Evolutionary conservation across 2,329 filamentous ascomycete species (phyloP).

Genomic region (Botrytis deweyae): DNA sequence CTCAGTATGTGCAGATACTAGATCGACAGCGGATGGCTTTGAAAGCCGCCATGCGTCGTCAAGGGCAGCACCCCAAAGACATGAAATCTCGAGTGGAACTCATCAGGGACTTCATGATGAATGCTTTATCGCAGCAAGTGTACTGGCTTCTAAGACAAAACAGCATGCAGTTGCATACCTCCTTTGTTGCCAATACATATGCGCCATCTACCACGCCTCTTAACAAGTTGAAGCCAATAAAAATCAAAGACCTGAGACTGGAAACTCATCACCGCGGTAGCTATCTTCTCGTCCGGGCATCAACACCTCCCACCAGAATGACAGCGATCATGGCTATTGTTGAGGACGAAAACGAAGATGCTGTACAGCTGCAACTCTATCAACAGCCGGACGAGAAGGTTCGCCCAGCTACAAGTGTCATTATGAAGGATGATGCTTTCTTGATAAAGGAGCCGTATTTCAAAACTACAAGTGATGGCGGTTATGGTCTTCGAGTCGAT

Average conservation of each 20-base stretch:
- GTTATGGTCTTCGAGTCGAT: constrained; percentile 44
- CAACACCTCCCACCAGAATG: constrained; percentile 31
- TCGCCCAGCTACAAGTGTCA: constrained; percentile 39
- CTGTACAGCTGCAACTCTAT: constrained; percentile 44
- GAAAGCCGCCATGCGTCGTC: constrained; percentile 14
- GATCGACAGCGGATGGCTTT: neutral
- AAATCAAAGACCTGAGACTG: constrained; percentile 38
- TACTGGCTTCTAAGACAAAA: neutral
- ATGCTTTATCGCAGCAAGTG: neutral
- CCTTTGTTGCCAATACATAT: constrained; percentile 22
- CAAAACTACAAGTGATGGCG: constrained; percentile 42
- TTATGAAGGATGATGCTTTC: constrained; percentile 41
- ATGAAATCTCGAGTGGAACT: constrained; percentile 15
- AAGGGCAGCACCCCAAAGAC: constrained; percentile 14
- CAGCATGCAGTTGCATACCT: neutral
- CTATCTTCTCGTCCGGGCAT: constrained; percentile 35
- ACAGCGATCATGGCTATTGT: constrained; percentile 39
- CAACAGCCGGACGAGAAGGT: constrained; percentile 44
- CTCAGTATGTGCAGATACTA: constrained; percentile 10
- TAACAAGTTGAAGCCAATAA: constrained; percentile 27
- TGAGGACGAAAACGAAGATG: constrained; percentile 28
- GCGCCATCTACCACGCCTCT: constrained; percentile 15
- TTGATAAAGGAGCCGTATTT: constrained; percentile 56
- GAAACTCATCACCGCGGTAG: constrained; percentile 46
- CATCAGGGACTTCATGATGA: neutral